phyloP scores from a whole-genome alignment of 176 grass and related monocot genomes.

The Ananas comosus region DNA sequence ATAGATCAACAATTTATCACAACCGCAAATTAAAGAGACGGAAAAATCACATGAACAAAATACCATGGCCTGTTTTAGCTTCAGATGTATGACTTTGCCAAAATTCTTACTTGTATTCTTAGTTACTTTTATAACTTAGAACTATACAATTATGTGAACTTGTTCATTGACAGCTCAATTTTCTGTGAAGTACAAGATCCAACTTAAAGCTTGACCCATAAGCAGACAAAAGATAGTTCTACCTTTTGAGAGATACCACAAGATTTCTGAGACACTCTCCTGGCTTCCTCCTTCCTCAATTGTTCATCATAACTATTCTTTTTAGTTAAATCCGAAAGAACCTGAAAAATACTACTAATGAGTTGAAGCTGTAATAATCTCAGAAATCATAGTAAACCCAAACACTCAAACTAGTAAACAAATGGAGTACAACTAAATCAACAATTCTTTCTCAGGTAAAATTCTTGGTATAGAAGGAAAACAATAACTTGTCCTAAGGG shows the following conservation, averaged over 20 bases:
- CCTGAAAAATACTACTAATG: slow-evolving; percentile 33
- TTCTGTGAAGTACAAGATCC: background rate
- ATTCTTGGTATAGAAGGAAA: background rate
- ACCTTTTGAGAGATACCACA: slow-evolving; percentile 67
- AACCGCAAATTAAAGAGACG: no score
- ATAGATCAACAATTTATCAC: no score
- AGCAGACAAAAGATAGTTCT: slow-evolving; percentile 12
- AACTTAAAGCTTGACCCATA: background rate
- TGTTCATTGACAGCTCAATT: no score
- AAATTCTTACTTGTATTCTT: no score
- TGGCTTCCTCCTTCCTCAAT: slow-evolving; percentile 79
- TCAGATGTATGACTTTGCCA: no score
- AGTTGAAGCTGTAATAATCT: background rate
- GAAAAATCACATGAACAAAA: no score
- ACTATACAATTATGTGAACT: no score
- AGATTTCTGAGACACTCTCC: slow-evolving; percentile 51
- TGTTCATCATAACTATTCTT: slow-evolving; percentile 87
- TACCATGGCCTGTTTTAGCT: no score
- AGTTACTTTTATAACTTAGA: no score
- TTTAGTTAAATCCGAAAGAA: slow-evolving; percentile 78
- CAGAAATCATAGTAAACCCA: background rate
- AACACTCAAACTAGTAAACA: background rate
- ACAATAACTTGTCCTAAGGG: slow-evolving; percentile 14
- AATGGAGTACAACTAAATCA: background rate
- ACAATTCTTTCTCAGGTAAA: background rate